Evolutionary conservation across 345 rosid species (phyloP).

Genomic region (Gossypium australe): DNA sequence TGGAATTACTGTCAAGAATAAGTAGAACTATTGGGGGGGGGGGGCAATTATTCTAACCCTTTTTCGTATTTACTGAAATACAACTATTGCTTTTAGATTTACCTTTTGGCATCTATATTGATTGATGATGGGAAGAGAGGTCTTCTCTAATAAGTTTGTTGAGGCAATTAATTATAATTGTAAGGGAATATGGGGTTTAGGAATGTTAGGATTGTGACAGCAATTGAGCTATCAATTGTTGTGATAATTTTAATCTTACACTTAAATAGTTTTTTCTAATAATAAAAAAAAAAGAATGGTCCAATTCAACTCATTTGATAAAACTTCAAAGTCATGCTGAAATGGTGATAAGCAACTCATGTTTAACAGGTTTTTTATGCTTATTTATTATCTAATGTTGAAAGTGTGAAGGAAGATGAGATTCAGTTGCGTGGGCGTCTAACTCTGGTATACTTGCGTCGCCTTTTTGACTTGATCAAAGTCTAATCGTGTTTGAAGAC

Average conservation of each 20-base stretch:
- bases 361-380: neutral
- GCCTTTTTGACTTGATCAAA: neutral
- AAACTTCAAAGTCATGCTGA: neutral
- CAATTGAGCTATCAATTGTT: neutral
- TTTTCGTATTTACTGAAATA: neutral
- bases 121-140: neutral
- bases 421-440: neutral
- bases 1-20: constrained; percentile 61
- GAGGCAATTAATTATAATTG: neutral
- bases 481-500: neutral
- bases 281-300: no score
- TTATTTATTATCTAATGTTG: neutral
- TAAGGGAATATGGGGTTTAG: neutral
- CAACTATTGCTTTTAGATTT: neutral
- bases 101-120: neutral
- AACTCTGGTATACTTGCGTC: no score
- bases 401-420: neutral
- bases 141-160: neutral
- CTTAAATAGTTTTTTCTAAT: no score
- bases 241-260: neutral
- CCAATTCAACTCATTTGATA: no score
- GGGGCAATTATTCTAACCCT: neutral
- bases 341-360: neutral
- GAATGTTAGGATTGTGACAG: neutral
- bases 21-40: neutral